Percentiles rank a stretch among this genome's conserved stretches.
Conservation (phyloP, 345 rosid genomes). For the Garcia nutans region DNA sequence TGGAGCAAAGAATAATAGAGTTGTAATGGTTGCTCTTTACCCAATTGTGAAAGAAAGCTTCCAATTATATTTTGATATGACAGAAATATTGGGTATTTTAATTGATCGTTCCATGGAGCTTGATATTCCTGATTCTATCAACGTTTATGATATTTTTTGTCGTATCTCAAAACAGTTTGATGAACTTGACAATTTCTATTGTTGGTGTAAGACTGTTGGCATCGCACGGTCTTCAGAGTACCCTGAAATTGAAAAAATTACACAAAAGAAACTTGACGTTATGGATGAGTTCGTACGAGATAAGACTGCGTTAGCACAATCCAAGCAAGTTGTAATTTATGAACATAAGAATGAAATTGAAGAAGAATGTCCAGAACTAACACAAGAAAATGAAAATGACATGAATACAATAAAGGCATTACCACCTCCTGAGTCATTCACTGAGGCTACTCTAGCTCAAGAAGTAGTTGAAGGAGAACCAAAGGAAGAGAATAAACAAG, state of each 20-base stretch:
- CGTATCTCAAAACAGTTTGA: conserved; percentile 64
- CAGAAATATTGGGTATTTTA: conserved; percentile 54
- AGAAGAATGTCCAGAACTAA: conserved; percentile 24
- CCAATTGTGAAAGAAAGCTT: conserved; percentile 77
- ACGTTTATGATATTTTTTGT: conserved; percentile 62
- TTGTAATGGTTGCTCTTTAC: conserved; percentile 70
- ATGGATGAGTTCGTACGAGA: conserved; percentile 84
- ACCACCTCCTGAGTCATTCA: conserved; percentile 51
- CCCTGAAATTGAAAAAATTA: conserved; percentile 73
- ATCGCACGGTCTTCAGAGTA: conserved; percentile 71
- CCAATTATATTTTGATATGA: conserved; percentile 62
- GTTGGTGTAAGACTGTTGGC: conserved; percentile 70
- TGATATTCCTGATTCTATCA: conserved; percentile 57
- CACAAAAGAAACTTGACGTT: conserved; percentile 72
- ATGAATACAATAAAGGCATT: conserved; percentile 54
- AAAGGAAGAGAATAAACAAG: conserved; percentile 19
- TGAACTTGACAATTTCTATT: conserved; percentile 60
- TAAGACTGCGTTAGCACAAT: conserved; percentile 47
- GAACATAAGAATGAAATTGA: conserved; percentile 31
- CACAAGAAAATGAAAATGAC: conserved; percentile 36
- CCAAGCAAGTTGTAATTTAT: conserved; percentile 6
- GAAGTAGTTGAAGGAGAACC: conserved; percentile 27
- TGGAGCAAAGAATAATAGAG: conserved; percentile 58
- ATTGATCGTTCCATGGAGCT: conserved; percentile 80
- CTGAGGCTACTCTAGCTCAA: conserved; percentile 13